Evolutionary conservation across 2,329 filamentous ascomycete species (phyloP), one percentile per base, ranked within the genome.

Genomic region (Paraconiothyrium sp.): DNA sequence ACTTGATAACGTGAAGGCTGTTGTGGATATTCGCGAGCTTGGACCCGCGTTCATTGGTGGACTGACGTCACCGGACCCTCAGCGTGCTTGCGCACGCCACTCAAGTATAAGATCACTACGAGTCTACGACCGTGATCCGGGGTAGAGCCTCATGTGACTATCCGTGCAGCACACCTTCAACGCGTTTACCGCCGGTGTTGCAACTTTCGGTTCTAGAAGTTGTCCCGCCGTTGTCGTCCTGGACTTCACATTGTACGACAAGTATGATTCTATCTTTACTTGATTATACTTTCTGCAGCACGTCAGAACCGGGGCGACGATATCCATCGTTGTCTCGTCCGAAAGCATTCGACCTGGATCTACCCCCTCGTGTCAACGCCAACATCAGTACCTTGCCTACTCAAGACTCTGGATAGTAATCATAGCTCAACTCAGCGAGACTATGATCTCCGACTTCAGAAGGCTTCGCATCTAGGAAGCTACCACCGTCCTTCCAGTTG

Each of bases 1-100:
- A 55, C 52, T 14, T 13, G 52, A 39, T 55, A 55, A 55, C 52
- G 52, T 55, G 52, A 46, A 55, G 52, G 52, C 46, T 46, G 52
- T 55, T 39, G 52, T 55, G 52, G 52, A 39, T 55, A 55, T 46
- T 37, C 39, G 10, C 14, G 51, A 22, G 24, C 7, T 30, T 35
- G 34, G n/a, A 6, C 6, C 20, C 16, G 32, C 32, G 13, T 7
- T 41, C 16, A n/a, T 41, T 41, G 39, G 39, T 41, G 37, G 9
- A 41, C n/a, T 54, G 50, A 54, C 8, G 35, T 54, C 50, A 54
- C 6, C 27, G 27, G 27, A 6, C 27, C 6, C 27, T 30, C 27
- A 6, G 10, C 13, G 10, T 35, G 14, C 48, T 54, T 37, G 35
- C 50, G 50, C 50, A 54, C 24, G 30, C 39, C n/a, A 1, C 2